phyloP scores from a whole-genome alignment of 2,329 filamentous ascomycete species.

The Exophiala lecanii-corni region DNA sequence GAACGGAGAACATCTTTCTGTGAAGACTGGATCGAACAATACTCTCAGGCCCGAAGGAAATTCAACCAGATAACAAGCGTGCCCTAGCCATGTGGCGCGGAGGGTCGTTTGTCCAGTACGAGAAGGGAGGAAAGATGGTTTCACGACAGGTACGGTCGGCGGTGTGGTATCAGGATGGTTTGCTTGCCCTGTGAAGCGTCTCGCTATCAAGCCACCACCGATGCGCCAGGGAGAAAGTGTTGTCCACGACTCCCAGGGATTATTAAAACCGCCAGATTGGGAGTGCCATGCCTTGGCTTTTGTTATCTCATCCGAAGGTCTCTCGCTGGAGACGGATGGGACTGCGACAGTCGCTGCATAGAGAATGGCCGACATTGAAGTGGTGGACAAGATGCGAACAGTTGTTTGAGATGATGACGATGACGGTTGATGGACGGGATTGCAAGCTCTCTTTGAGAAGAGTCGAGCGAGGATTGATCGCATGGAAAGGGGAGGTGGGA shows the following conservation, averaged over 20 bases:
- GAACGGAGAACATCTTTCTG: constrained; percentile 77
- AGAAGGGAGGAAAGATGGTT: constrained; percentile 61
- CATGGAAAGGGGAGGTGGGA: constrained; percentile 13
- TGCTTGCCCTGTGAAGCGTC: constrained; percentile 46
- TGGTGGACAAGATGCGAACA: constrained; percentile 34
- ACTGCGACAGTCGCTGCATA: constrained; percentile 40
- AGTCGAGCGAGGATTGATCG: constrained; percentile 20
- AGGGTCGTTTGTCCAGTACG: constrained; percentile 55
- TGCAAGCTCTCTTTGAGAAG: constrained; percentile 17
- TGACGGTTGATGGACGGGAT: constrained; percentile 24
- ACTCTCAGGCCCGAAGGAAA: constrained; percentile 82
- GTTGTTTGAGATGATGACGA: constrained; percentile 15
- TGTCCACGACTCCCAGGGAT: constrained; percentile 41
- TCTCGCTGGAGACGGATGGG: constrained; percentile 29
- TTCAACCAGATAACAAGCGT: constrained; percentile 90
- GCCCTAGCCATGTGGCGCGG: constrained; percentile 88
- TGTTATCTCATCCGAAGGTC: constrained; percentile 36
- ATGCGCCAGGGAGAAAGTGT: constrained; percentile 17
- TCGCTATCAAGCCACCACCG: constrained; percentile 23
- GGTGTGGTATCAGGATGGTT: constrained; percentile 59
- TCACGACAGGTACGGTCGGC: constrained; percentile 62
- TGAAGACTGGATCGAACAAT: constrained; percentile 90
- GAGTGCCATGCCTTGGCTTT: constrained; percentile 38
- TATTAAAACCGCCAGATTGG: constrained; percentile 35
- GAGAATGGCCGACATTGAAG: constrained; percentile 34